Percentiles rank a stretch among this genome's conserved stretches.
phyloP scores from a whole-genome alignment of 805 yeast genomes.

The Danielia reshetovae region DNA sequence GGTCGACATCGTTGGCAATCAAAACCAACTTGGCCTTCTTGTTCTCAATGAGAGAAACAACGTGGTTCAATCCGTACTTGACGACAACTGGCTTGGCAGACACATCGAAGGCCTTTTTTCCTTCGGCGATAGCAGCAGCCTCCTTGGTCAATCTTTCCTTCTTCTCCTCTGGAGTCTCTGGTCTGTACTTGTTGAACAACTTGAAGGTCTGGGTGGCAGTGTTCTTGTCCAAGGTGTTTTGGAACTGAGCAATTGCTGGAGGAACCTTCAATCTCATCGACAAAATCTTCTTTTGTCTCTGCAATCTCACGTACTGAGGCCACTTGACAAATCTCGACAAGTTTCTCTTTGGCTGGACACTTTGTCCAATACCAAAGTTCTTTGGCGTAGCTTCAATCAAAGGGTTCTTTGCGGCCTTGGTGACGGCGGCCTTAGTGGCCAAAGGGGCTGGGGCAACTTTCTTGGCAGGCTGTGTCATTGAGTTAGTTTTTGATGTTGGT shows the following conservation, averaged over 20 bases:
- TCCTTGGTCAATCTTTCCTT: conserved; percentile 98
- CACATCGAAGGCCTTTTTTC: conserved; percentile 94
- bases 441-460: conserved; percentile 47
- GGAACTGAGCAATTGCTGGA: conserved; percentile 97
- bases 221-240: conserved; percentile 95
- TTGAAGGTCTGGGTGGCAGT: conserved; percentile 96
- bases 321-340: conserved; percentile 96
- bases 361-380: conserved; percentile 96
- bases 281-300: conserved; percentile 98
- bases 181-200: conserved; percentile 98
- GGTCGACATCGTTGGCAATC: conserved; percentile 99
- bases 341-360: conserved; percentile 93
- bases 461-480: conserved; percentile 51
- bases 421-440: conserved; percentile 31
- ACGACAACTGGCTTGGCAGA: conserved; percentile 95
- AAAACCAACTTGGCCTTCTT: conserved; percentile 96
- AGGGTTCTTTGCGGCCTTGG: conserved; percentile 29
- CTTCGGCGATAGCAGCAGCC: conserved; percentile 98
- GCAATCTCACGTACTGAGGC: conserved; percentile 98
- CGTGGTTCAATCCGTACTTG: conserved; percentile 99
- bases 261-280: conserved; percentile 97
- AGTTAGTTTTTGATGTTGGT: conserved; percentile 31
- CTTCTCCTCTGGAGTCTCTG: conserved; percentile 96
- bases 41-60: conserved; percentile 94
- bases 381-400: conserved; percentile 78